Evolutionary conservation across 345 rosid genomes (phyloP), one percentile per base, ranked within the genome.

Genomic region (Anacardium occidentale): DNA sequence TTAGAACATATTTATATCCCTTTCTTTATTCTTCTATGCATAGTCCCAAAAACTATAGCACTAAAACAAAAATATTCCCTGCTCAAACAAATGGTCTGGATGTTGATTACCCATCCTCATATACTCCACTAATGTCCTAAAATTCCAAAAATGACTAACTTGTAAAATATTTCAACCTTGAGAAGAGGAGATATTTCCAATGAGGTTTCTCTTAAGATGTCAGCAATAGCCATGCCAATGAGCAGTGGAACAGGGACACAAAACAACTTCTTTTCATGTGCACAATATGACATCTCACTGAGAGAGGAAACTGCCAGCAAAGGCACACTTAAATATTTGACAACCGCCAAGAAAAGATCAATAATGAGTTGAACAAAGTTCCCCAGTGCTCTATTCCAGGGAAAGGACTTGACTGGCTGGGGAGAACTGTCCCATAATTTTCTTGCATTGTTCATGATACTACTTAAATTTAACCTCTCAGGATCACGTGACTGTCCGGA

Each of bases 281-380:
- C 97, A 85, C 97, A 90, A 52, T 91, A 94, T 59, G 98, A 94
- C 97, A 94, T 86, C 91, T 94, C 98, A n/a, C 97, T 91, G 15
- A 92, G 79, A 25, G 97, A 90, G 42, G 97, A 77, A 81, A 92
- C 86, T 25, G 81, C 89, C 59, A 94, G 76, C 72, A 89, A 60
- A 0, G 98, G 98, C 21, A 86, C 83, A n/a, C 84, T 84, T 75
- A 94, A 76, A 72, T 82, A 85, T 78, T 92, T 90, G 74, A 85
- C 74, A 53, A 90, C 95, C 7, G 88, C 82, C 72, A 94, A 59
- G 3, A 77, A 47, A 50, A 94, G 89, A 88, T 90, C 95, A 47
- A 94, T 83, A 48, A 86, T 76, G 42, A 94, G 91, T 68, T 89
- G 97, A 25, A 88, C 42, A 77, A 91, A 94, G 82, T 90, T 92